A percentile compares a stretch with the other conserved stretches of the same genome.
Conservation (phyloP, 257 asterid genomes). For the Rubia yunnanensis region DNA sequence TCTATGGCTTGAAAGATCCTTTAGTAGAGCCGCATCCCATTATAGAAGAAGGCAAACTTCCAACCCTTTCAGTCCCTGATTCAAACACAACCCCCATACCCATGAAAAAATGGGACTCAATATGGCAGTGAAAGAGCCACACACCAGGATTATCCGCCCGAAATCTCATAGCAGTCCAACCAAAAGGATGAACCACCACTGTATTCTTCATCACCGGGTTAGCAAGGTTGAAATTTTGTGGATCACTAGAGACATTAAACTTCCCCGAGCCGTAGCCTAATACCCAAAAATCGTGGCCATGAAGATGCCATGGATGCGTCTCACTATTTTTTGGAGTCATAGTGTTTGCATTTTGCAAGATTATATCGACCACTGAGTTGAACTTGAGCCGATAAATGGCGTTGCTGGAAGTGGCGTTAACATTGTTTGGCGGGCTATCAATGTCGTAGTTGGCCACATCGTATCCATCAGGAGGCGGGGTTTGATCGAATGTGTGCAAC, state of each 20-base stretch:
- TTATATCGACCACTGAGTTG: slow-evolving; percentile 64
- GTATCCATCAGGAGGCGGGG: slow-evolving; percentile 55
- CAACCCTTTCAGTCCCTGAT: slow-evolving; percentile 64
- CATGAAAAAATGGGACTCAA: slow-evolving; percentile 85
- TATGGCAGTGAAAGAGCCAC: slow-evolving; percentile 95
- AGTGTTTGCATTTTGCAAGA: slow-evolving; percentile 75
- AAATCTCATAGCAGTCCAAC: slow-evolving; percentile 89
- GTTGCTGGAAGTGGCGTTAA: slow-evolving; percentile 54
- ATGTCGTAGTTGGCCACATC: slow-evolving; percentile 41
- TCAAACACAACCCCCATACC: slow-evolving; percentile 95
- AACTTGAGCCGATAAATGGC: slow-evolving; percentile 44
- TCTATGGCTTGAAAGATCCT: slow-evolving; percentile 31
- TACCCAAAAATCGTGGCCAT: slow-evolving; percentile 96
- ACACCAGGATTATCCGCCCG: slow-evolving; percentile 87
- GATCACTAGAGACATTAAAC: slow-evolving; percentile 38
- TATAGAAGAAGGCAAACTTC: slow-evolving; percentile 59
- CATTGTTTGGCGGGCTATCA: slow-evolving; percentile 14
- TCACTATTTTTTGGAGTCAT: slow-evolving; percentile 58
- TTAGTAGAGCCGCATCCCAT: slow-evolving; percentile 84
- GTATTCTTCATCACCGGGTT: slow-evolving; percentile 87
- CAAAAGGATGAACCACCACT: slow-evolving; percentile 71
- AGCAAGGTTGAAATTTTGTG: slow-evolving; percentile 50
- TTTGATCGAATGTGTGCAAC: slow-evolving; percentile 32
- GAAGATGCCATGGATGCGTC: slow-evolving; percentile 98
- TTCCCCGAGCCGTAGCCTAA: slow-evolving; percentile 70